A percentile compares a stretch with the other conserved stretches of the same genome.
These are phyloP conservation scores for Aureobasidium sp. DNA, from an alignment of 2,329 filamentous ascomycete genomes.

Conservation along the genomic window DNA sequence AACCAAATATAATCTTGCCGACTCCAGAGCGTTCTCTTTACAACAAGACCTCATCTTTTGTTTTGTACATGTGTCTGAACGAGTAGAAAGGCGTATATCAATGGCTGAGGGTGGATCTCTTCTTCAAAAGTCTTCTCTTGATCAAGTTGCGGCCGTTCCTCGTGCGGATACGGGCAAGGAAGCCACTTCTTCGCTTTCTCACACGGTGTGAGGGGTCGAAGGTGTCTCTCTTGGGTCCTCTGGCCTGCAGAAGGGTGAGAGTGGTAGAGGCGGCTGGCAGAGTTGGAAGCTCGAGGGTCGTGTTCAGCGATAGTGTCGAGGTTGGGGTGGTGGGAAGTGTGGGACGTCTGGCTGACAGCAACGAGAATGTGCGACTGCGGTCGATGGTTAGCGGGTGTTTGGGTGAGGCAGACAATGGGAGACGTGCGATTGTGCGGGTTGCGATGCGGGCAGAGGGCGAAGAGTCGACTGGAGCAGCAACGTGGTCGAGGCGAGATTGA, in stretches of 20 bases:
- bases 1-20: background rate
- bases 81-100: conserved; percentile 21
- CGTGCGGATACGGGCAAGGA: conserved; percentile 44
- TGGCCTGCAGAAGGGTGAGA: conserved; percentile 30
- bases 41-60: background rate
- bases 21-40: background rate
- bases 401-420: background rate
- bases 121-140: conserved; percentile 45
- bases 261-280: conserved; percentile 6
- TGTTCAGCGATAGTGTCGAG: conserved; percentile 5
- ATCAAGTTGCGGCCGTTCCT: conserved; percentile 47
- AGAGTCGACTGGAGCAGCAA: conserved; percentile 5
- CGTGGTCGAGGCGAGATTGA: conserved; percentile 1
- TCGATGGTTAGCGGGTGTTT: background rate
- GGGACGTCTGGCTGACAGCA: conserved; percentile 5
- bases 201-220: conserved; percentile 51
- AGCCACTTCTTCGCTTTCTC: conserved; percentile 54
- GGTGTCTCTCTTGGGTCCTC: conserved; percentile 44
- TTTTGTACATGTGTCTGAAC: background rate
- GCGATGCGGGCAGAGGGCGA: conserved; percentile 9
- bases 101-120: conserved; percentile 45
- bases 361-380: conserved; percentile 5
- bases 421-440: conserved; percentile 6
- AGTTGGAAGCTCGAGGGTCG: conserved; percentile 3
- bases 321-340: conserved; percentile 8